A percentile compares a stretch with the other conserved stretches of the same genome.
Evolutionary conservation across 495 filamentous ascomycete genomes (phyloP).

Genomic region (Aspergillus hancockii): DNA sequence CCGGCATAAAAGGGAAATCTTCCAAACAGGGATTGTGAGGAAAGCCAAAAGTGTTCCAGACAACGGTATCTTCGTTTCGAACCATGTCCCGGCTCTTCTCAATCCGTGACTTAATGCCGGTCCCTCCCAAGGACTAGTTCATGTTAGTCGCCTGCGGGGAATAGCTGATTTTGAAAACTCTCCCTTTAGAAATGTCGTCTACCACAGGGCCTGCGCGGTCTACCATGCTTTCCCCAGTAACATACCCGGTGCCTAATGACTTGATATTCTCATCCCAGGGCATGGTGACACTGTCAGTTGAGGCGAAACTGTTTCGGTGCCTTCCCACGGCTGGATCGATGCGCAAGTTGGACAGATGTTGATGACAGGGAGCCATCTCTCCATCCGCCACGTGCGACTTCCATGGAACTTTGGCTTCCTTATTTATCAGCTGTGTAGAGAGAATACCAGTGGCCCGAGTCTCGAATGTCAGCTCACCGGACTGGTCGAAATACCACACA

Average conservation of each 20-base stretch:
- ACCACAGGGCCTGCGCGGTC: neutral
- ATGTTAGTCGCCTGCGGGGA: slow-evolving; percentile 65
- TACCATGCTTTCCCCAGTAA: neutral
- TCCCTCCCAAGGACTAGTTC: slow-evolving; percentile 65
- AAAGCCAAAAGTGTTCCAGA: slow-evolving; percentile 47
- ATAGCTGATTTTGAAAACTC: neutral
- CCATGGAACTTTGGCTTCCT: slow-evolving; percentile 47
- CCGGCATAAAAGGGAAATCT: slow-evolving; percentile 60
- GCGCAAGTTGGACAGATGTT: slow-evolving; percentile 80
- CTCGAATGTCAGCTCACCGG: slow-evolving; percentile 70
- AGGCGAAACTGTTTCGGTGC: neutral
- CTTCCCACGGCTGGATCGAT: slow-evolving; percentile 76
- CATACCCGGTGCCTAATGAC: neutral
- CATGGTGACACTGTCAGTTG: neutral
- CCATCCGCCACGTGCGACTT: slow-evolving; percentile 78
- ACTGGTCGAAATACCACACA: slow-evolving; percentile 74
- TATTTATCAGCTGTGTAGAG: slow-evolving; percentile 67
- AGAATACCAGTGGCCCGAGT: slow-evolving; percentile 77
- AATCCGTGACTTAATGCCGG: slow-evolving; percentile 19
- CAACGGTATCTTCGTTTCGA: slow-evolving; percentile 33
- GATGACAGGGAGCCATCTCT: slow-evolving; percentile 68
- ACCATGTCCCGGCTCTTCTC: slow-evolving; percentile 33
- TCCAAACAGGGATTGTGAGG: slow-evolving; percentile 53
- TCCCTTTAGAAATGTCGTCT: neutral
- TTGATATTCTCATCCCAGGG: neutral